Base-by-base conservation (phyloP, 2,329 filamentous ascomycete species). In the Apiospora pterosperma region DNA sequence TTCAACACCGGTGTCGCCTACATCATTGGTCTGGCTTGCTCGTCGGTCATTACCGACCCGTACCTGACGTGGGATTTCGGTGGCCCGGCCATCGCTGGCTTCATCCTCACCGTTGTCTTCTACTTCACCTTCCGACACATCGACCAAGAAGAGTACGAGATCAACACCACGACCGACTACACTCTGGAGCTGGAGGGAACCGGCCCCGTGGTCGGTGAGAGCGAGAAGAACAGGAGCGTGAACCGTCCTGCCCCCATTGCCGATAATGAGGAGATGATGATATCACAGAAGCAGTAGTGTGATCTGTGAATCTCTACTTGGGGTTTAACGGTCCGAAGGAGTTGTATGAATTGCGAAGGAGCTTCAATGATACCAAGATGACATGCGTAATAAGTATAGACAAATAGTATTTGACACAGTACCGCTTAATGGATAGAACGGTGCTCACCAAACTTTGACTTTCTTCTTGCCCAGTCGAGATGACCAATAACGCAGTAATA, bases 41-140 rank as follows among this genome's bases (percentile, higher is more conserved):
- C 82, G 23, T 78, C 78, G 4, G 77, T 82, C 44, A 77, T 85
- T 64, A 76, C 75, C 0, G 83, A 85, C 69, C 82, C 83, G 7
- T 77, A 81, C 67, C 72, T 85, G 41, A 80, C 79, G 6, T 84
- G 81, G 82, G 81, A 80, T 68, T 83, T 84, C 68, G 81, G 79
- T 44, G 82, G 78, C 38, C 76, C 79, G 11, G 79, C 82, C 38
- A 83, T 84, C 52, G 72, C 78, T 19, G 82, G 82, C 63, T 78
- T 72, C 48, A 68, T 84, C 38, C 69, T 81, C 12, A 79, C 80
- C 19, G 72, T 82, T 21, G 36, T 78, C 61, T 84, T 84, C 70
- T 83, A 78, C 69, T 79, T 81, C 69, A 73, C 77, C 60, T 83
- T 82, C 75, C 76, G 76, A 21, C 78, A 82, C 70, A 80, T 83